Percentiles rank a stretch among this genome's conserved stretches.
These are phyloP conservation scores for Chytriomyces sp. DNA, from an alignment of 192 early-diverging fungal genomes.

Conservation along the genomic window DNA sequence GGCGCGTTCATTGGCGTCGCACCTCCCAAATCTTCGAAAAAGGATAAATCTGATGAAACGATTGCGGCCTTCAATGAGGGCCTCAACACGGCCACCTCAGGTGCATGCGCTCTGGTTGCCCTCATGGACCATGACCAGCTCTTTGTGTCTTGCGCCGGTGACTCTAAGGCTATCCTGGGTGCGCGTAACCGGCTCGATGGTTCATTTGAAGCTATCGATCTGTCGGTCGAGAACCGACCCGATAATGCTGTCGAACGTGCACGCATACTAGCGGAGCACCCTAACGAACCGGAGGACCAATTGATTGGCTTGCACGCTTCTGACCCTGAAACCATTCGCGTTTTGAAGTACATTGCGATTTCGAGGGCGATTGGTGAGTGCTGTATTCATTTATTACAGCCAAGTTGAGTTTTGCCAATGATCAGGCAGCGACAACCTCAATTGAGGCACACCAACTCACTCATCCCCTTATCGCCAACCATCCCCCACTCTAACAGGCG, in stretches of 20 bases:
- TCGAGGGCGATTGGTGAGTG: slow-evolving; percentile 53
- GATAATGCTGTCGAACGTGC: slow-evolving; percentile 44
- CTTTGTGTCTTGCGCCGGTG: slow-evolving; percentile 54
- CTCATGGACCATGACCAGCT: slow-evolving; percentile 49
- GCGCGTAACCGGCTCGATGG: slow-evolving; percentile 37
- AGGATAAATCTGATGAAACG: neutral
- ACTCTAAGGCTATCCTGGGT: slow-evolving; percentile 50
- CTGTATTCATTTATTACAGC: neutral
- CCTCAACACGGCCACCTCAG: slow-evolving; percentile 42
- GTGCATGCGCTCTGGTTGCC: slow-evolving; percentile 54
- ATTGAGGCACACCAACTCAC: neutral
- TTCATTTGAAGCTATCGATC: slow-evolving; percentile 35
- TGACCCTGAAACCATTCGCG: slow-evolving; percentile 30
- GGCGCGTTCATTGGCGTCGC: slow-evolving; percentile 35
- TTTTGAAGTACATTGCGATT: slow-evolving; percentile 52
- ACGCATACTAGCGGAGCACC: slow-evolving; percentile 51
- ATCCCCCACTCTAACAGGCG: slow-evolving; percentile 2
- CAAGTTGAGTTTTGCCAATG: neutral
- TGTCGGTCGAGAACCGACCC: slow-evolving; percentile 48
- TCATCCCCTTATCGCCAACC: too few species aligned
- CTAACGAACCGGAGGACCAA: slow-evolving; percentile 41
- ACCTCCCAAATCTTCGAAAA: neutral
- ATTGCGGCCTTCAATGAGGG: neutral
- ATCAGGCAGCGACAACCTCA: too few species aligned
- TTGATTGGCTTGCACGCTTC: neutral